Conservation (phyloP, 352 stramenopile genomes). For the Phytophthora nicotianae region DNA sequence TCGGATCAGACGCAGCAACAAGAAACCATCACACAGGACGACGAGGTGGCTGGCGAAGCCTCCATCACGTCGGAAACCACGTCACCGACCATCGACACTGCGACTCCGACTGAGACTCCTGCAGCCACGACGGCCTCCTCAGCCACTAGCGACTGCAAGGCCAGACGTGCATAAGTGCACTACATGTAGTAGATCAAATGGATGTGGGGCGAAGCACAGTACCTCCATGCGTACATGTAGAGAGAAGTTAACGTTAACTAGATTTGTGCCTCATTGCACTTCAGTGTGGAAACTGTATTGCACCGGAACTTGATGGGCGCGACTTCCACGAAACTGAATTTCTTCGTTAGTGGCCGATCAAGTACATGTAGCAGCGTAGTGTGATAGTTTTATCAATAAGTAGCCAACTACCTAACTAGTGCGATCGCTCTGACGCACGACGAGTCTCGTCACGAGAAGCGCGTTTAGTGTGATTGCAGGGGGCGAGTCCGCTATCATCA, state of each 20-base stretch:
- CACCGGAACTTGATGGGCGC: slow-evolving; percentile 7
- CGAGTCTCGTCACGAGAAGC: too few species aligned
- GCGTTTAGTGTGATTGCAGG: too few species aligned
- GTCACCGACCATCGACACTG: slow-evolving; percentile 4
- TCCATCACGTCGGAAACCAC: slow-evolving; percentile 17
- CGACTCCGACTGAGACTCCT: slow-evolving; percentile 9
- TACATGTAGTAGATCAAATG: background rate
- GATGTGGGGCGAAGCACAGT: background rate
- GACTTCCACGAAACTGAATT: slow-evolving; percentile 22
- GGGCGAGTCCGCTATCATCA: background rate
- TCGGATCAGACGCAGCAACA: slow-evolving; percentile 21
- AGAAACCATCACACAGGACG: slow-evolving; percentile 7
- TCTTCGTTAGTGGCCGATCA: background rate
- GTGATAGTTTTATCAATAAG: too few species aligned
- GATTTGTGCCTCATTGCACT: too few species aligned
- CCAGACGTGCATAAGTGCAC: slow-evolving; percentile 14
- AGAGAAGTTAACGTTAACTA: too few species aligned
- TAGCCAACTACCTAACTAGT: too few species aligned
- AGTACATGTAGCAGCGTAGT: too few species aligned
- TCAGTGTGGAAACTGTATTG: slow-evolving; percentile 14
- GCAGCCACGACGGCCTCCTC: background rate
- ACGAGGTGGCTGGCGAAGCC: background rate
- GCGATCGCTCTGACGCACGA: too few species aligned
- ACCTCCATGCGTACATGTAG: slow-evolving; percentile 1
- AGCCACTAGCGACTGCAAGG: slow-evolving; percentile 36